These are phyloP conservation scores for Arabidopsis arenosa DNA, from an alignment of 345 rosid species.

Conservation along the genomic window DNA sequence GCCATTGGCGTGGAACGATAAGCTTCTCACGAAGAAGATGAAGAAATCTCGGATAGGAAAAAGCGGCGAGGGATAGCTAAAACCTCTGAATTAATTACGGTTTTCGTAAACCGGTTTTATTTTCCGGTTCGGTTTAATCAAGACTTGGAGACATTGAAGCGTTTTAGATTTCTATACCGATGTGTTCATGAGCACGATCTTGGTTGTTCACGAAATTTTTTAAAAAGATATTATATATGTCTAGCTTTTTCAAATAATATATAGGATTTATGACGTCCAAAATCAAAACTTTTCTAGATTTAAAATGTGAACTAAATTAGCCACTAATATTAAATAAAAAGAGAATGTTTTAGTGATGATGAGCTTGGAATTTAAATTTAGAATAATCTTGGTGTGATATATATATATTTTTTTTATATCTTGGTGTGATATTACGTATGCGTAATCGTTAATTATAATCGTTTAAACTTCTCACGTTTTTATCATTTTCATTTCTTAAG, in stretches of 20 bases:
- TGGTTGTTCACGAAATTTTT: background rate
- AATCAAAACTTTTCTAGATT: background rate
- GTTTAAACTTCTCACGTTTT: conserved; percentile 22
- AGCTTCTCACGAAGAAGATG: conserved; percentile 19
- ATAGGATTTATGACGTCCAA: background rate
- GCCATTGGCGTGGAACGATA: conserved; percentile 54
- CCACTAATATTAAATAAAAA: background rate
- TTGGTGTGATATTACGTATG: conserved; percentile 28
- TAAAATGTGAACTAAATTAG: conserved; percentile 5
- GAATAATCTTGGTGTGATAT: no score
- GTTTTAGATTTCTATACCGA: background rate
- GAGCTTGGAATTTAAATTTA: background rate
- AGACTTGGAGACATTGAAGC: background rate
- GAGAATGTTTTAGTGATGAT: conserved; percentile 14
- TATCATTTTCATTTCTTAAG: background rate
- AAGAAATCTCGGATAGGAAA: conserved; percentile 35
- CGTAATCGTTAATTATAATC: conserved; percentile 1
- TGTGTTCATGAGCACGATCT: no score
- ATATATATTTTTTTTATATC: no score
- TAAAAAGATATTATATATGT: background rate
- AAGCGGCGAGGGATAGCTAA: conserved; percentile 36
- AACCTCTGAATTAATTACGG: conserved; percentile 23
- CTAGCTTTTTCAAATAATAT: background rate
- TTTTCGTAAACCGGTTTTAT: conserved; percentile 19
- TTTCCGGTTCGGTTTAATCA: conserved; percentile 31